These are phyloP conservation scores for Paraglomus occultum DNA, from an alignment of 192 early-diverging fungal species.

Conservation along the genomic window DNA sequence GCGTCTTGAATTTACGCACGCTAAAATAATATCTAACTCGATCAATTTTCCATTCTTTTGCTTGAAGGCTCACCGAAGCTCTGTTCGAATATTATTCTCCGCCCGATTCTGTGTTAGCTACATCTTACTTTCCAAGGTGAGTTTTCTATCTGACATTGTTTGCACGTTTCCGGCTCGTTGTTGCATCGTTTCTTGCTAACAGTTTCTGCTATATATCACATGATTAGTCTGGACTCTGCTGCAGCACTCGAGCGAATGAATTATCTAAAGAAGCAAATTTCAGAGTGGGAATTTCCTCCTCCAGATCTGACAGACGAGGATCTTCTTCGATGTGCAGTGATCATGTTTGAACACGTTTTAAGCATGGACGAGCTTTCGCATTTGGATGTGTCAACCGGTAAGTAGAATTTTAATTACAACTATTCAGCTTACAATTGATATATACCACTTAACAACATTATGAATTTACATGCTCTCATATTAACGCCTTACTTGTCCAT, in stretches of 20 bases:
- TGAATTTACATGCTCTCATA: constrained; percentile 16
- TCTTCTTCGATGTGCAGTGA: constrained; percentile 61
- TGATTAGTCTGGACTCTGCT: constrained; percentile 34
- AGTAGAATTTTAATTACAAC: background rate
- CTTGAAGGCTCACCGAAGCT: constrained; percentile 23
- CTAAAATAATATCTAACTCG: background rate
- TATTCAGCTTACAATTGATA: background rate
- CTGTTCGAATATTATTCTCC: constrained; percentile 25
- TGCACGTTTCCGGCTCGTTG: constrained; percentile 6
- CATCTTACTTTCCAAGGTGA: constrained; percentile 30
- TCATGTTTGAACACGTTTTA: constrained; percentile 69
- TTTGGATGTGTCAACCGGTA: constrained; percentile 55
- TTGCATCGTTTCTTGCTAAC: background rate
- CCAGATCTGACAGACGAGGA: constrained; percentile 61
- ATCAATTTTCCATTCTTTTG: background rate
- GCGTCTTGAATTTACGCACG: background rate
- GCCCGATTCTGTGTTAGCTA: background rate
- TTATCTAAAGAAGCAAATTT: constrained; percentile 52
- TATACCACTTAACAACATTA: too few species aligned
- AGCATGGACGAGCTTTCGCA: constrained; percentile 53
- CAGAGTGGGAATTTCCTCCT: constrained; percentile 73
- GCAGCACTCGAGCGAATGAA: constrained; percentile 37
- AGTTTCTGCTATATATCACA: constrained; percentile 37
- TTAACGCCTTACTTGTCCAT: constrained; percentile 5
- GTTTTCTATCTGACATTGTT: too few species aligned